These are phyloP conservation scores for Trichoderma afroharzianum DNA, from an alignment of 2,329 filamentous ascomycete genomes.

Conservation along the genomic window DNA sequence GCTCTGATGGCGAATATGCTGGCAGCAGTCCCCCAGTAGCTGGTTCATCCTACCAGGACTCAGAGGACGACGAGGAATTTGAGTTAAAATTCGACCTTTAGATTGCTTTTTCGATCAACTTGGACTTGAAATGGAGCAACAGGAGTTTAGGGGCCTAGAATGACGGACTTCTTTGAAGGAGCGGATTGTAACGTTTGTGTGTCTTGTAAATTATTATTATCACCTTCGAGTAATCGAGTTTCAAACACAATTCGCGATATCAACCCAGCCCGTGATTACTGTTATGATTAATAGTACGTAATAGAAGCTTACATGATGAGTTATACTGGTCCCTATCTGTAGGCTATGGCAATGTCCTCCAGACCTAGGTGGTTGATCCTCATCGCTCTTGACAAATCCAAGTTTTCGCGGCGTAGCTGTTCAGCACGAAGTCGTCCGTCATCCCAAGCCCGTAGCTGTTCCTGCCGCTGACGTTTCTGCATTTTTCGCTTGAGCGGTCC, in stretches of 20 bases:
- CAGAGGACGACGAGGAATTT: constrained; percentile 52
- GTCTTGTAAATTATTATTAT: background rate
- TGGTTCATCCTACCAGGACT: constrained; percentile 22
- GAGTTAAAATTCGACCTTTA: constrained; percentile 39
- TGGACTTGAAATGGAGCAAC: background rate
- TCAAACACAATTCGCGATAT: background rate
- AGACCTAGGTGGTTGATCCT: background rate
- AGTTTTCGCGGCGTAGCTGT: background rate
- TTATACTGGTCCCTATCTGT: background rate
- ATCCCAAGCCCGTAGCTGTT: background rate
- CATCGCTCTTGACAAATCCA: background rate
- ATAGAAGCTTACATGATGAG: background rate
- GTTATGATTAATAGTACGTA: background rate
- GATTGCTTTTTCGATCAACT: background rate
- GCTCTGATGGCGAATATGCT: constrained; percentile 34
- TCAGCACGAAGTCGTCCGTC: background rate
- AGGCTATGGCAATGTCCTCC: background rate
- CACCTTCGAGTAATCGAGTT: background rate
- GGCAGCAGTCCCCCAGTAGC: constrained; percentile 35
- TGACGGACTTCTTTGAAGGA: background rate
- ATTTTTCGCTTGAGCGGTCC: background rate
- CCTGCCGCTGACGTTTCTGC: background rate
- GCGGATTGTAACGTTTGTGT: background rate
- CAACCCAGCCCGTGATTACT: background rate
- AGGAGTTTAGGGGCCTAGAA: background rate